Percentiles rank a stretch among this genome's conserved stretches.
phyloP scores from a whole-genome alignment of 2,329 filamentous ascomycete species.

The Neophaeococcomyces mojaviensis region DNA sequence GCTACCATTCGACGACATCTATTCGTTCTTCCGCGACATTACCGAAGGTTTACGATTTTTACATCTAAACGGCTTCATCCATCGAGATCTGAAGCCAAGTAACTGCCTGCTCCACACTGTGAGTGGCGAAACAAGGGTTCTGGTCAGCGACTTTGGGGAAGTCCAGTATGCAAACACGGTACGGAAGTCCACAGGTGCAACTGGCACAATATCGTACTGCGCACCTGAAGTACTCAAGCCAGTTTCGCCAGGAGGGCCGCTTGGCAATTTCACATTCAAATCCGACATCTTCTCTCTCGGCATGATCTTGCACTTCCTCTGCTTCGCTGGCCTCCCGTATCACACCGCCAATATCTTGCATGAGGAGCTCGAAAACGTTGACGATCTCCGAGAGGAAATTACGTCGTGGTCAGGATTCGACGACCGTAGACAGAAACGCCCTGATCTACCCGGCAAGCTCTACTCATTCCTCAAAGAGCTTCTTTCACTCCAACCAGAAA shows the following conservation, averaged over 20 bases:
- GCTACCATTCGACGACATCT: constrained; percentile 82
- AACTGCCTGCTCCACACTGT: constrained; percentile 85
- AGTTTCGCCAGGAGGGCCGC: constrained; percentile 56
- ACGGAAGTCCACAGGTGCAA: constrained; percentile 85
- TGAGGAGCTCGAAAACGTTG: constrained; percentile 87
- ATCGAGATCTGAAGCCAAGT: constrained; percentile 89
- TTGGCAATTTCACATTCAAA: constrained; percentile 91
- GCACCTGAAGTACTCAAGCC: constrained; percentile 82
- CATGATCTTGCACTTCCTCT: constrained; percentile 98
- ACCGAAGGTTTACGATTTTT: constrained; percentile 85
- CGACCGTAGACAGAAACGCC: constrained; percentile 63
- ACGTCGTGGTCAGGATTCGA: constrained; percentile 80
- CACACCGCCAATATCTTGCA: constrained; percentile 72
- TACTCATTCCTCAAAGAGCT: constrained; percentile 78
- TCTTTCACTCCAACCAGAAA: constrained; percentile 65
- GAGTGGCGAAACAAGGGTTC: constrained; percentile 62
- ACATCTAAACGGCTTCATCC: constrained; percentile 86
- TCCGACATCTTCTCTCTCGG: constrained; percentile 97
- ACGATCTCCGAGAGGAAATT: constrained; percentile 78
- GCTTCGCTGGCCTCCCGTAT: constrained; percentile 85
- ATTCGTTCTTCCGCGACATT: constrained; percentile 92
- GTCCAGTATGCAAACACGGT: constrained; percentile 76
- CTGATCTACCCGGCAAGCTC: constrained; percentile 76
- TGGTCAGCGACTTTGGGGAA: constrained; percentile 97
- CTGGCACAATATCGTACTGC: constrained; percentile 95